A percentile compares a stretch with the other conserved stretches of the same genome.
Evolutionary conservation across 2,329 filamentous ascomycete genomes (phyloP).

Genomic region (Phialocephala sp.): DNA sequence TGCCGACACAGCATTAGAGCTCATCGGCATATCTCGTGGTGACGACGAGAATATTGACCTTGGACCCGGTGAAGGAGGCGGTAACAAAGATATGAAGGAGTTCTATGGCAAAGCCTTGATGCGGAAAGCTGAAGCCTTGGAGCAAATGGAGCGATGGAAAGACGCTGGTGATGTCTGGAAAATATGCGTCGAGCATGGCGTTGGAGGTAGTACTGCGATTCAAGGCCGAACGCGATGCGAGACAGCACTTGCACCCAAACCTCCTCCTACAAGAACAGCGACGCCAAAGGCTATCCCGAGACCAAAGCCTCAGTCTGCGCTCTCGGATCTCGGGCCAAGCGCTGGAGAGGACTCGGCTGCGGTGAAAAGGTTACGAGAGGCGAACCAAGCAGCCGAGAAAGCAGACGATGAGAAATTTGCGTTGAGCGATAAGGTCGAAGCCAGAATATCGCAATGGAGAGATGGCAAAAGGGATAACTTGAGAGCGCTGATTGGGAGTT

Average conservation of each 20-base stretch:
- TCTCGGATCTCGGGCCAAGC: slow-evolving; percentile 47
- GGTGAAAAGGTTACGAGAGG: slow-evolving; percentile 79
- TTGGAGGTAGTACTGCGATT: slow-evolving; percentile 84
- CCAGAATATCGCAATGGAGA: slow-evolving; percentile 79
- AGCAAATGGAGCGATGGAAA: slow-evolving; percentile 92
- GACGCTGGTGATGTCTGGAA: slow-evolving; percentile 85
- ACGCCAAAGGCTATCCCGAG: slow-evolving; percentile 52
- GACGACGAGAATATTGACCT: slow-evolving; percentile 81
- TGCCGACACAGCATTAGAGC: slow-evolving; percentile 76
- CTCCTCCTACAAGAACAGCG: slow-evolving; percentile 50
- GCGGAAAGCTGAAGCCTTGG: slow-evolving; percentile 92
- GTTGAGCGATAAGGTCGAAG: slow-evolving; percentile 84
- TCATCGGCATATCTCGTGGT: slow-evolving; percentile 82
- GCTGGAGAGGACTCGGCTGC: slow-evolving; percentile 67
- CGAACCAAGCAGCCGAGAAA: slow-evolving; percentile 83
- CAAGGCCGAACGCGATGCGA: slow-evolving; percentile 90
- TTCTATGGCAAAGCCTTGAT: slow-evolving; percentile 93
- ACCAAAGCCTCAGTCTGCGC: slow-evolving; percentile 49
- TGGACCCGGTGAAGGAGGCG: slow-evolving; percentile 59
- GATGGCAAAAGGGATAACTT: slow-evolving; percentile 93
- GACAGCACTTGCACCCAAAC: slow-evolving; percentile 77
- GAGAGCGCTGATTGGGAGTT: slow-evolving; percentile 81
- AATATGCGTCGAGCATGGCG: slow-evolving; percentile 79
- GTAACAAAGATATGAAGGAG: slow-evolving; percentile 85
- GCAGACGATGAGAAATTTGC: slow-evolving; percentile 94